Evolutionary conservation across 768 basidiomycete species (phyloP).

Genomic region (Kwoniella shandongensis): DNA sequence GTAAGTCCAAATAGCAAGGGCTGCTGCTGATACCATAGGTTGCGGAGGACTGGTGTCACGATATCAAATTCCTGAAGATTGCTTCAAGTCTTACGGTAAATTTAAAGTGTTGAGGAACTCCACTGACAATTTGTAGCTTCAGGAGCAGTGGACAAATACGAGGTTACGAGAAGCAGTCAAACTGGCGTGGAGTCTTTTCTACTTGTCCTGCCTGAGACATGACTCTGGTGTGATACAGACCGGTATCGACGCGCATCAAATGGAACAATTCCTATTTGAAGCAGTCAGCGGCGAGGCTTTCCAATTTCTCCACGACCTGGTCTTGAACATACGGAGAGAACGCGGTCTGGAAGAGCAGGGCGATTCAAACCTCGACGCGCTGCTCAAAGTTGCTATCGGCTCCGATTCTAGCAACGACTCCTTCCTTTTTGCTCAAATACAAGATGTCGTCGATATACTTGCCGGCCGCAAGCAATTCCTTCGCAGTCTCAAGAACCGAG

Average conservation of each 20-base stretch:
- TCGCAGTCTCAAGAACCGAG: conserved; percentile 35
- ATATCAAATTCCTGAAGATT: conserved; percentile 42
- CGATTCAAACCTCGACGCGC: conserved; percentile 24
- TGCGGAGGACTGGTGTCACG: conserved; percentile 33
- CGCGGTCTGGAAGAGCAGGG: conserved; percentile 34
- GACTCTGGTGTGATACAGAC: conserved; percentile 29
- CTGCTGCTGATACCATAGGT: conserved; percentile 8
- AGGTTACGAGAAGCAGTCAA: conserved; percentile 37
- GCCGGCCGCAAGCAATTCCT: conserved; percentile 36
- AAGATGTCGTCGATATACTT: conserved; percentile 27
- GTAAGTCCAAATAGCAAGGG: conserved; percentile 7
- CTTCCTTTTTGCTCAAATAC: conserved; percentile 32
- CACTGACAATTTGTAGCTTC: conserved; percentile 25
- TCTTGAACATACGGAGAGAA: conserved; percentile 30
- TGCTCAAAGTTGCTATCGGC: conserved; percentile 27
- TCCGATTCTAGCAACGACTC: conserved; percentile 33
- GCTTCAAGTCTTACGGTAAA: conserved; percentile 37
- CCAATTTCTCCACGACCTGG: conserved; percentile 27
- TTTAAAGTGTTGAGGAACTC: not conserved
- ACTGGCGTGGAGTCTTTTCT: conserved; percentile 38
- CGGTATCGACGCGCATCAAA: conserved; percentile 35
- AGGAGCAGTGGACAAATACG: conserved; percentile 40
- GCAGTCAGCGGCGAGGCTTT: conserved; percentile 39
- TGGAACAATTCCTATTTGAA: conserved; percentile 37
- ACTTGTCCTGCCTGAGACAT: conserved; percentile 28